These are phyloP conservation scores for Diaporthe sp. DNA, from an alignment of 2,329 filamentous ascomycete species.

Conservation along the genomic window DNA sequence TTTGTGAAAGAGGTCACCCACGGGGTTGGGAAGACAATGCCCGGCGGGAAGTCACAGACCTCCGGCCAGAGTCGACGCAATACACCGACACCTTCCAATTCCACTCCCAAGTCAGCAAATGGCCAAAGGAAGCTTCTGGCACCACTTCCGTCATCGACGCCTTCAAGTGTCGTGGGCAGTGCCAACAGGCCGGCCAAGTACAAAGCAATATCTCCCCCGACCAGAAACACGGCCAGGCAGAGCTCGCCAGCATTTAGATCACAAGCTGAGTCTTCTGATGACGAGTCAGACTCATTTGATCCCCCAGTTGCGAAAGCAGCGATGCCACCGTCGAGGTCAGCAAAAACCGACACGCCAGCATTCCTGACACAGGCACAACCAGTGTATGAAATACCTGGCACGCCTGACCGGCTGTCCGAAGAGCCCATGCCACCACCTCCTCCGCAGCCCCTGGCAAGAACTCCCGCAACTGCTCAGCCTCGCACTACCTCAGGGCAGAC, in stretches of 20 bases:
- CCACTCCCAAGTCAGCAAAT: background rate
- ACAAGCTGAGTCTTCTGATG: slow-evolving; percentile 16
- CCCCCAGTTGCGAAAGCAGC: background rate
- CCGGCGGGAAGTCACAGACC: background rate
- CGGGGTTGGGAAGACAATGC: background rate
- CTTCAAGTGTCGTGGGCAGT: background rate
- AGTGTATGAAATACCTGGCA: slow-evolving; percentile 1
- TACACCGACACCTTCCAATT: background rate
- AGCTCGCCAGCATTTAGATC: background rate
- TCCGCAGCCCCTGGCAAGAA: background rate
- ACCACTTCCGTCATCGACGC: slow-evolving; percentile 8
- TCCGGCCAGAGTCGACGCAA: background rate
- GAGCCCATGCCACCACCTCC: slow-evolving; percentile 3
- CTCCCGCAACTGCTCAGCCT: background rate
- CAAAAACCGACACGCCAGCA: background rate
- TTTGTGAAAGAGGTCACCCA: background rate
- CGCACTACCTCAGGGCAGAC: background rate
- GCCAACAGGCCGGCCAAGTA: background rate
- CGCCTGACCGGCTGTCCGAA: slow-evolving; percentile 9
- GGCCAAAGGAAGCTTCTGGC: background rate
- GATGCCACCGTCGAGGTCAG: background rate
- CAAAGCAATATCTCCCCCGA: background rate
- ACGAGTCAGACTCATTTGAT: slow-evolving; percentile 21
- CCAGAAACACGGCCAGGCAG: background rate
- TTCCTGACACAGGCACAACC: slow-evolving; percentile 9